phyloP scores from a whole-genome alignment of 768 basidiomycete species.

The Leucosporidium scottii region DNA sequence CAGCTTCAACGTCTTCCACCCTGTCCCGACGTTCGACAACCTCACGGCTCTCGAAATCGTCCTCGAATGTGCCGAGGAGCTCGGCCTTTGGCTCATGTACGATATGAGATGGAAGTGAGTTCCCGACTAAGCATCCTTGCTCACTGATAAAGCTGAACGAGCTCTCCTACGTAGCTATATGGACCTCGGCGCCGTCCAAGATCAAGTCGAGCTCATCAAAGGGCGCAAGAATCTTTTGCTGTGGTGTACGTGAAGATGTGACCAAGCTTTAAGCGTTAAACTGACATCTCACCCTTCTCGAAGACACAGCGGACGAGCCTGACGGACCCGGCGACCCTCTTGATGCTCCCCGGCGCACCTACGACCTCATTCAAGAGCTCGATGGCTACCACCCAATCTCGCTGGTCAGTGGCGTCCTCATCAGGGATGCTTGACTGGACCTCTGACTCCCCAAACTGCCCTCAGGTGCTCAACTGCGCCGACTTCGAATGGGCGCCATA shows the following conservation, averaged over 20 bases:
- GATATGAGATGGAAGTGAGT: conserved; percentile 65
- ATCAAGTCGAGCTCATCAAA: conserved; percentile 64
- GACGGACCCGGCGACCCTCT: conserved; percentile 52
- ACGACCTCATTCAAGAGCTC: conserved; percentile 46
- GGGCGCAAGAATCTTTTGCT: conserved; percentile 60
- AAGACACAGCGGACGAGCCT: conserved; percentile 57
- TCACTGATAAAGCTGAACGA: neutral
- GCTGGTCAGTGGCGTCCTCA: neutral
- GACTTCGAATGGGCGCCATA: conserved; percentile 60
- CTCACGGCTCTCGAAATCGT: conserved; percentile 54
- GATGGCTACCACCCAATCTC: neutral
- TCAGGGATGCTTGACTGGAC: too few relatives aligned
- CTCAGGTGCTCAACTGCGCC: conserved; percentile 57
- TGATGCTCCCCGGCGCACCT: conserved; percentile 51
- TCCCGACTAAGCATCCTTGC: conserved; percentile 51
- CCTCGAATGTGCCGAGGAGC: conserved; percentile 64
- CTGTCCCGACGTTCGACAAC: conserved; percentile 60
- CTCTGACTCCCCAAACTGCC: conserved; percentile 49
- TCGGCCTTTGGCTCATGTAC: conserved; percentile 68
- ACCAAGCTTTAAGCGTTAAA: too few relatives aligned
- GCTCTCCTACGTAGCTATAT: neutral
- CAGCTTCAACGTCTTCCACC: conserved; percentile 57
- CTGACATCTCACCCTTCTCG: too few relatives aligned
- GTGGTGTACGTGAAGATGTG: conserved; percentile 42
- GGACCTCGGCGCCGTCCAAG: neutral